Evolutionary conservation across 2,329 filamentous ascomycete species (phyloP).

Genomic region (Karstenula rhodostoma): DNA sequence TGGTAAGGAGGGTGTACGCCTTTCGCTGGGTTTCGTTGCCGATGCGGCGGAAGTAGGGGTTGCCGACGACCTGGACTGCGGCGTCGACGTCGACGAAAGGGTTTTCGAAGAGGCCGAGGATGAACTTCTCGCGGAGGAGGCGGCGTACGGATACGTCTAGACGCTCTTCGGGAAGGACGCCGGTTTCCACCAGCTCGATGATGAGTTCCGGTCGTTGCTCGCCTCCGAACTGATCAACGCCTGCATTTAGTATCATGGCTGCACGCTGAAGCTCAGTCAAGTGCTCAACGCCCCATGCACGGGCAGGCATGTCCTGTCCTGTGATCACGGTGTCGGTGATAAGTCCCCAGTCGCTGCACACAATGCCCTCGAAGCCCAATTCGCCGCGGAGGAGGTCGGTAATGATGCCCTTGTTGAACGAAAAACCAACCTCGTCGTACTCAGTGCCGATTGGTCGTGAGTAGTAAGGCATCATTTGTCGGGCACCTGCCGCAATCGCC

Average conservation of each 20-base stretch:
- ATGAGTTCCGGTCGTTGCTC: constrained; percentile 59
- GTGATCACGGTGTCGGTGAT: constrained; percentile 56
- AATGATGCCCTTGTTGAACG: constrained; percentile 61
- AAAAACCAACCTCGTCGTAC: constrained; percentile 59
- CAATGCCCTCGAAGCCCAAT: constrained; percentile 61
- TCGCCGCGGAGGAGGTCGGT: constrained; percentile 59
- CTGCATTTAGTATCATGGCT: constrained; percentile 58
- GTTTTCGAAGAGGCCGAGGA: constrained; percentile 61
- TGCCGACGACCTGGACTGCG: constrained; percentile 55
- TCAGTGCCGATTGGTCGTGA: constrained; percentile 58
- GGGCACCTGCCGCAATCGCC: constrained; percentile 58
- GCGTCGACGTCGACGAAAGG: constrained; percentile 59
- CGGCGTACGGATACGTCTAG: constrained; percentile 58
- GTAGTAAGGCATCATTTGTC: constrained; percentile 64
- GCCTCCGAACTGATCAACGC: constrained; percentile 63
- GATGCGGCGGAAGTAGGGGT: constrained; percentile 52
- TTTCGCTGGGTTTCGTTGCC: constrained; percentile 50
- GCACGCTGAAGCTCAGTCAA: constrained; percentile 54
- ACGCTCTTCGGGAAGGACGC: constrained; percentile 53
- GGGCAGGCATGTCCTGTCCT: constrained; percentile 57
- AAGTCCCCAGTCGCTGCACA: constrained; percentile 63
- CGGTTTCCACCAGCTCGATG: constrained; percentile 56
- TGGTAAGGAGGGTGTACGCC: constrained; percentile 49
- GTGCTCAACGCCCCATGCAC: constrained; percentile 61
- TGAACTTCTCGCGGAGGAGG: constrained; percentile 60